These are phyloP conservation scores for Breviolum minutum DNA, from an alignment of 73 alveolate genomes.

Conservation along the genomic window DNA sequence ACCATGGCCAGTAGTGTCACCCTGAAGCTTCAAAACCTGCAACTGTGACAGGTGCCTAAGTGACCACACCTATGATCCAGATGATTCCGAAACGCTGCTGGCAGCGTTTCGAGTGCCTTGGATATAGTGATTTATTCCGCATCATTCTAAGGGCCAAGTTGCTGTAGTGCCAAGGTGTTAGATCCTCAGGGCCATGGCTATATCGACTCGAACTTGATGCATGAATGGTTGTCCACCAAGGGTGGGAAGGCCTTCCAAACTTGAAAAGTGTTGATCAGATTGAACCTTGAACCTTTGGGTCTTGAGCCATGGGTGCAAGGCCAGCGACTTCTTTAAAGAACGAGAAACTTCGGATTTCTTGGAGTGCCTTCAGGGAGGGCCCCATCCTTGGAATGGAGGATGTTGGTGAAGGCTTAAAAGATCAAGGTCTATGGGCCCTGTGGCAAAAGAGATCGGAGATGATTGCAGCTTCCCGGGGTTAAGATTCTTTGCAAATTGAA, in stretches of 20 bases:
- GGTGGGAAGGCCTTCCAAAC: conserved; percentile 96
- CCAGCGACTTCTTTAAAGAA: conserved; percentile 96
- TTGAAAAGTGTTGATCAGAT: not conserved
- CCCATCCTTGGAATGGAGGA: not conserved
- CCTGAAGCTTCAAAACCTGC: too few relatives aligned
- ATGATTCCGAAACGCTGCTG: conserved; percentile 97
- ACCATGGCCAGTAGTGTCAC: too few relatives aligned
- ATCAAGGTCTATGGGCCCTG: too few relatives aligned
- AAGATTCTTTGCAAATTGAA: too few relatives aligned
- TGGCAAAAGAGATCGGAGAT: too few relatives aligned
- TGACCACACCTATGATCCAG: conserved; percentile 97
- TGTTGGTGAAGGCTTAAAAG: not conserved
- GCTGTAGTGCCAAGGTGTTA: conserved; percentile 41
- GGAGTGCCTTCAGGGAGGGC: conserved; percentile 42
- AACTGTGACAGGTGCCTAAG: conserved; percentile 86
- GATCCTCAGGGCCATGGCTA: conserved; percentile 98
- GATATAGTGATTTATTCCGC: not conserved
- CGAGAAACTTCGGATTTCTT: conserved; percentile 96
- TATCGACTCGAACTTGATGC: conserved; percentile 97
- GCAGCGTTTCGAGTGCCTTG: conserved; percentile 96
- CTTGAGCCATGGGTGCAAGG: not conserved
- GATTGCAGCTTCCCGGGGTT: too few relatives aligned
- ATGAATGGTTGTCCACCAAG: conserved; percentile 96
- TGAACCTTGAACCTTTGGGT: not conserved
- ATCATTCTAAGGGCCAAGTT: too few relatives aligned